Evolutionary conservation across 257 asterid genomes (phyloP), one percentile per base, ranked within the genome.

Genomic region (Nicotiana benthamiana): DNA sequence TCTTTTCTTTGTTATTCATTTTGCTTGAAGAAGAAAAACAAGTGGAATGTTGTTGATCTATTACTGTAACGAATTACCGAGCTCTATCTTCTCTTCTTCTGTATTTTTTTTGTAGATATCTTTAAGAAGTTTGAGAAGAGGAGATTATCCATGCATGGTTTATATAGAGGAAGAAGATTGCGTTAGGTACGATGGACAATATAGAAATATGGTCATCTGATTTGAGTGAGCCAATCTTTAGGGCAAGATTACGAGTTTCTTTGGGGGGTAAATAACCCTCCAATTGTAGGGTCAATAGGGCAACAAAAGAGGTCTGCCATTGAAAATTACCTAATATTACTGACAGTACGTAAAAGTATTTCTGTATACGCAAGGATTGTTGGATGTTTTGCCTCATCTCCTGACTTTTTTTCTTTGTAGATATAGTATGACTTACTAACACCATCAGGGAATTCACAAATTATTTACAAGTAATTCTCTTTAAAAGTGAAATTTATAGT

Each of bases 211-310:
- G 27, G 63, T 57, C 30, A 11, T 67, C 18, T 36, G 22, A 61
- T 53, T 57, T 6, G 79, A 80, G 84, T 80, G 82, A 70, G 81
- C 54, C 74, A 79, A 84, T 83, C 87, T 87, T 65, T 77, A 85
- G 30, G 30, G 77, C 56, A 72, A 79, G 84, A 81, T 86, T 40
- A 20, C 77, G 81, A 80, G 70, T 22, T 84, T 64, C 77, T 52
- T 48, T 40, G 40, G 43, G 40, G 43, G 61, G 70, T 62, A 67
- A 67, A 67, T 67, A 67, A 15, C 22, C 51, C 27, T 67, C 13
- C 53, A 67, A 67, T 36, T 68, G 43, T 79, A 68, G 72, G 75
- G 82, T 34, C 77, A 11, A 70, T 79, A 80, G 80, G 76, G 74
- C 77, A 83, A 79, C 86, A 79, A 83, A 81, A 81, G 57, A 76